phyloP scores from a whole-genome alignment of 2,329 filamentous ascomycete genomes.

The Colletotrichum lindemuthianum region DNA sequence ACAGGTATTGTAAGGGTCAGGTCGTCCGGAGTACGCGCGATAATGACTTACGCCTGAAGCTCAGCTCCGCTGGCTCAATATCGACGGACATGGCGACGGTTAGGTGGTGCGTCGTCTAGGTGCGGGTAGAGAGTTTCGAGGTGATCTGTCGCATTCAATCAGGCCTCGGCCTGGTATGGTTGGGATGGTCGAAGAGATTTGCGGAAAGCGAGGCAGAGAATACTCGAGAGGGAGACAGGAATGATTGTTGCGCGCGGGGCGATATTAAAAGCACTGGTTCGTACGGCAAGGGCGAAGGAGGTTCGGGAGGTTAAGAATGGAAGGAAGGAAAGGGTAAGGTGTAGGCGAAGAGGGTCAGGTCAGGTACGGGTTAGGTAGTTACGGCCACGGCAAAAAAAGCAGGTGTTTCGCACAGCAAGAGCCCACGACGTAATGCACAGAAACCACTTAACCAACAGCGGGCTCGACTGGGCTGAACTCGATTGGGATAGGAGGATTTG shows the following conservation, averaged over 20 bases:
- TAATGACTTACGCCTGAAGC: slow-evolving; percentile 84
- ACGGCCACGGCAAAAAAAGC: slow-evolving; percentile 31
- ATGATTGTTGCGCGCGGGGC: slow-evolving; percentile 29
- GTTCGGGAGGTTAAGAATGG: slow-evolving; percentile 12
- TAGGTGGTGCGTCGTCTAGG: slow-evolving; percentile 31
- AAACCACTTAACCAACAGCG: slow-evolving; percentile 22
- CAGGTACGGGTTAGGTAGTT: slow-evolving; percentile 4
- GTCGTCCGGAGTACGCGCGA: slow-evolving; percentile 25
- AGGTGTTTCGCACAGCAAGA: slow-evolving; percentile 35
- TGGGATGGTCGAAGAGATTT: slow-evolving; percentile 11
- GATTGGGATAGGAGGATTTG: slow-evolving; percentile 32
- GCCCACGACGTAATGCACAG: slow-evolving; percentile 35
- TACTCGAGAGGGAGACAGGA: slow-evolving; percentile 20
- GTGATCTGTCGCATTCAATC: slow-evolving; percentile 26
- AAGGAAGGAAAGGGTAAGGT: slow-evolving; percentile 23
- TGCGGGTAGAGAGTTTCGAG: slow-evolving; percentile 31
- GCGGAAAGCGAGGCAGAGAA: slow-evolving; percentile 12
- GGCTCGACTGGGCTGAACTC: slow-evolving; percentile 15
- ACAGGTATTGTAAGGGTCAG: slow-evolving; percentile 21
- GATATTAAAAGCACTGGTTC: slow-evolving; percentile 30
- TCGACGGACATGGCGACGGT: slow-evolving; percentile 85
- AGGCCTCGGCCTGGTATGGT: slow-evolving; percentile 14
- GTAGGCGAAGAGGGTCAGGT: background rate
- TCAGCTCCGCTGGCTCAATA: slow-evolving; percentile 89
- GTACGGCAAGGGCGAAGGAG: slow-evolving; percentile 20